Evolutionary conservation across 106 monocot species (phyloP).

Genomic region (Allium sativum): DNA sequence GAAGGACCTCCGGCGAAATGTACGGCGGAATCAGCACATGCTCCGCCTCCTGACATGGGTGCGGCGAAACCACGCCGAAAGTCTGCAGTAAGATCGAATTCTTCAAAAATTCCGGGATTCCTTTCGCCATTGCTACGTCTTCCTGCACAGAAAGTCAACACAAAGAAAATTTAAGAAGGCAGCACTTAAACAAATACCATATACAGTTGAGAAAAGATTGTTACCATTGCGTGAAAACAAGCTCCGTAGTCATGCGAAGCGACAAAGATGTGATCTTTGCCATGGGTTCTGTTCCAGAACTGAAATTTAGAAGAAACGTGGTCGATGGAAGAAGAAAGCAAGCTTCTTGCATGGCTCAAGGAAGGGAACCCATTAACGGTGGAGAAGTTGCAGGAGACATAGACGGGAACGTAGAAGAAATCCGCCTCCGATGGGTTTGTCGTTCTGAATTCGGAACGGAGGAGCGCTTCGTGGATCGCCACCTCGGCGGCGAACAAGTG

Average conservation of each 20-base stretch:
- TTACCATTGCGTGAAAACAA: constrained; percentile 90
- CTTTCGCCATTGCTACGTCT: constrained; percentile 55
- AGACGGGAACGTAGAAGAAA: constrained; percentile 87
- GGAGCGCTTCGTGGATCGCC: constrained; percentile 67
- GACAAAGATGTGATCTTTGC: constrained; percentile 89
- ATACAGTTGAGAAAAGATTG: too few relatives aligned
- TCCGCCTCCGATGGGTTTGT: constrained; percentile 43
- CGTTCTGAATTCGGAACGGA: constrained; percentile 23
- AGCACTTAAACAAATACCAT: background rate
- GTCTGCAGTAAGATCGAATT: constrained; percentile 72
- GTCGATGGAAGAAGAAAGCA: constrained; percentile 43
- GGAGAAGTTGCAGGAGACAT: constrained; percentile 95
- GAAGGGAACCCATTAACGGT: constrained; percentile 78
- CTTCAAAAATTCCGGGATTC: constrained; percentile 65
- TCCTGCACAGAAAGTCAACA: constrained; percentile 24
- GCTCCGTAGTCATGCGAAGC: constrained; percentile 92
- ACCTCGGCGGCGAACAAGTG: constrained; percentile 95
- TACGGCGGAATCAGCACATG: constrained; percentile 88
- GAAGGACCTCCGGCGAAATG: constrained; percentile 28
- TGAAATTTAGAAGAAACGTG: constrained; percentile 36
- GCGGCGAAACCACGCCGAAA: constrained; percentile 45
- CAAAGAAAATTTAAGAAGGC: background rate
- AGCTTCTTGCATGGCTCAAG: constrained; percentile 47
- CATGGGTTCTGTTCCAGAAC: constrained; percentile 71
- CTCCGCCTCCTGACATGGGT: constrained; percentile 67